Conservation (phyloP, 176 grass and related monocot species). For the Themeda triandra region DNA sequence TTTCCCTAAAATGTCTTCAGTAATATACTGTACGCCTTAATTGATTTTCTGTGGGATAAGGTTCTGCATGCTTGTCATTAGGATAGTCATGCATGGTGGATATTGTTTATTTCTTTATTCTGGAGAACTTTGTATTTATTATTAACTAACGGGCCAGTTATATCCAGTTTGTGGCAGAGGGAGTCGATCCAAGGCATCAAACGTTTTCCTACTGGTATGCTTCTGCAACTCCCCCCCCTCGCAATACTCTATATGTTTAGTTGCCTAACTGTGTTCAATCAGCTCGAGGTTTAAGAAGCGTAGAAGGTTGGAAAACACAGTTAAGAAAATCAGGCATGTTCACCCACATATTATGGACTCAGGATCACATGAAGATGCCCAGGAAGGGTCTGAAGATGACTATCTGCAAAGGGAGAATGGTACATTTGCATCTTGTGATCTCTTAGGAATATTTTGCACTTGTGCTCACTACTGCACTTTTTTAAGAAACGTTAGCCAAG, state of each 20-base stretch:
- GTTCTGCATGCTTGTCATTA: background rate
- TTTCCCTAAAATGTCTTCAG: background rate
- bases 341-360: conserved; percentile 72
- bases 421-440: conserved; percentile 43
- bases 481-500: background rate
- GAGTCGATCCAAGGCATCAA: conserved; percentile 92
- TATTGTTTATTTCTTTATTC: conserved; percentile 6
- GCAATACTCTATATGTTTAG: conserved; percentile 8
- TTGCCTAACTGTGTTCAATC: conserved; percentile 31
- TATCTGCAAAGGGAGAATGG: conserved; percentile 59
- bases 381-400: conserved; percentile 51
- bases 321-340: conserved; percentile 49
- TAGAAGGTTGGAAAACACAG: conserved; percentile 39
- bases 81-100: background rate
- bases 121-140: background rate
- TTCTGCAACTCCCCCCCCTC: background rate
- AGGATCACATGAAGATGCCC: conserved; percentile 65
- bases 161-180: conserved; percentile 70
- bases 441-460: background rate
- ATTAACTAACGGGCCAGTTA: conserved; percentile 15
- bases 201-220: conserved; percentile 86
- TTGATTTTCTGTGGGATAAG: background rate
- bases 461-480: background rate
- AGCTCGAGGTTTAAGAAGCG: conserved; percentile 73
- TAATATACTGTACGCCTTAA: background rate